Base-by-base conservation (phyloP, 108 stramenopile species). In the Pelagomonas calceolata region DNA sequence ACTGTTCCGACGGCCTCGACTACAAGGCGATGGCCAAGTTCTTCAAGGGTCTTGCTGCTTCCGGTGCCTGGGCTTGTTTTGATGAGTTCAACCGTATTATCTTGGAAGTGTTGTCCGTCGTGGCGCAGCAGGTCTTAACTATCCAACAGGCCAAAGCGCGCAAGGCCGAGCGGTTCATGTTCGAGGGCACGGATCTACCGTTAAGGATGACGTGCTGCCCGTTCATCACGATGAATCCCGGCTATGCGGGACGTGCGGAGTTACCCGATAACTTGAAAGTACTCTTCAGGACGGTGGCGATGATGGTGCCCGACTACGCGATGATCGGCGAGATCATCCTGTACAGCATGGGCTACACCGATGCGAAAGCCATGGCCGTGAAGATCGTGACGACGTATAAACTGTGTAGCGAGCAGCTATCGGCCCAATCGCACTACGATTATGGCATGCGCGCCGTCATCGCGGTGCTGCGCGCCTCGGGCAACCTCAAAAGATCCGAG, bases 151-250 rank as follows among this genome's bases (percentile, higher is more conserved):
- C 85, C 64, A 86, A 85, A 69, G 75, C 74, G 3, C 51, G 75
- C 34, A 73, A 78, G 0, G 73, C 73, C 65, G 75, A 81, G 34
- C 46, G 72, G 46, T 86, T 88, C 72, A 76, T 71, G 32, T 88
- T 88, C 72, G 84, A 86, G 30, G 87, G 87, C 32, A 85, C 84
- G 12, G 84, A 83, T 45, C 76, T 86, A 7, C 71, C 44, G n/a
- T 72, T 86, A 30, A 78, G 68, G 32, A 70, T 45, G 51, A 85
- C 84, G 21, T 85, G 82, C 68, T 83, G 82, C 64, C 84, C 81
- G 0, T 88, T 86, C 74, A 88, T 88, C 76, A 88, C 87, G 46
- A 88, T 88, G 87, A 88, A 88, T 68, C 87, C 87, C 1, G 87
- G 87, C 12, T 88, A 88, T 70, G 87, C 87, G 30, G 87, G 87